Evolutionary conservation across 2,329 filamentous ascomycete species (phyloP).

Genomic region (Rutstroemia sp.): DNA sequence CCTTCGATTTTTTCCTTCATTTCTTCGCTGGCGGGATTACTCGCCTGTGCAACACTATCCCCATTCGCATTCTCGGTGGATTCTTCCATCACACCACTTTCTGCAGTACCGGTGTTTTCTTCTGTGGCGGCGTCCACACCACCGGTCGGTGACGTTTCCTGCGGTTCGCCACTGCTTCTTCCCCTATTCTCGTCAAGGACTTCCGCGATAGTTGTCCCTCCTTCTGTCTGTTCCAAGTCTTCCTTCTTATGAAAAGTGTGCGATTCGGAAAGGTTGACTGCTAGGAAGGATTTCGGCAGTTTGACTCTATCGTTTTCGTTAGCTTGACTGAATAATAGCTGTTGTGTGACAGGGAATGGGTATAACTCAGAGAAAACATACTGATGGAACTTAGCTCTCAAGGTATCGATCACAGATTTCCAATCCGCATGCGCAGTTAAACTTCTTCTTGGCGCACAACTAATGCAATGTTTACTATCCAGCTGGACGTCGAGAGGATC

Average conservation of each 20-base stretch:
- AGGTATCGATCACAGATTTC: slow-evolving; percentile 93
- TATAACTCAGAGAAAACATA: slow-evolving; percentile 37
- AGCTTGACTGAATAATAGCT: neutral
- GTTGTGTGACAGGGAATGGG: neutral
- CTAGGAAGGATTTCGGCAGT: slow-evolving; percentile 31
- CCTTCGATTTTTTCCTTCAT: too few relatives aligned
- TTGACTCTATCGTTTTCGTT: slow-evolving; percentile 26
- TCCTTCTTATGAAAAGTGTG: slow-evolving; percentile 31
- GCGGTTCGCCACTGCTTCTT: neutral
- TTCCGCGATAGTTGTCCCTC: neutral
- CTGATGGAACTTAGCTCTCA: slow-evolving; percentile 93
- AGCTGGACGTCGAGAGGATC: slow-evolving; percentile 95
- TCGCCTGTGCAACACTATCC: neutral
- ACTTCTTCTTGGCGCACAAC: slow-evolving; percentile 82
- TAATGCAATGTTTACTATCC: slow-evolving; percentile 93
- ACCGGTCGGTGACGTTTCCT: neutral
- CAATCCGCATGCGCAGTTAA: slow-evolving; percentile 89
- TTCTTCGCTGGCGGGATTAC: too few relatives aligned
- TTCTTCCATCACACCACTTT: neutral
- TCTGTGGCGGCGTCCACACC: neutral
- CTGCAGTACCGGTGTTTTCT: neutral
- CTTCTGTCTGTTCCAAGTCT: slow-evolving; percentile 3
- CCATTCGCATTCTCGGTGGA: neutral
- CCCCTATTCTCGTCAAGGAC: neutral
- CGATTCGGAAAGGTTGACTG: slow-evolving; percentile 30